Percentiles rank a stretch among this genome's conserved stretches.
Evolutionary conservation across 106 monocot genomes (phyloP).

Genomic region (Dendrobium catenatum): DNA sequence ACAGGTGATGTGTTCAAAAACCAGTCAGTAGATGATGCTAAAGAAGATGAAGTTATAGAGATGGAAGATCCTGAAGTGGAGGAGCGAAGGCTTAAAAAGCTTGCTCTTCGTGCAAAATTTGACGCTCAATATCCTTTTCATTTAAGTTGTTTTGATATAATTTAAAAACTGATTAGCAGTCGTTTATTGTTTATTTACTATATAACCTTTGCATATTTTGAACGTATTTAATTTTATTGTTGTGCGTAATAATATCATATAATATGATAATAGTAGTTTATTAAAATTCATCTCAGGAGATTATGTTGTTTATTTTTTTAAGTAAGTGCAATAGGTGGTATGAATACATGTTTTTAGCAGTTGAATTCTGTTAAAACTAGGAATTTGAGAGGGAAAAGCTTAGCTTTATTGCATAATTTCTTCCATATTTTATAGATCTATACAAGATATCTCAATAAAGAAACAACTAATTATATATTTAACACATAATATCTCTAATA

Average conservation of each 20-base stretch:
- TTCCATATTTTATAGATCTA: no score
- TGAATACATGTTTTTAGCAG: not conserved
- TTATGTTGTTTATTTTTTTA: not conserved
- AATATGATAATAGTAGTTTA: not conserved
- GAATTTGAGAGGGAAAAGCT: no score
- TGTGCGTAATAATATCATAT: not conserved
- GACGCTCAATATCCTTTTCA: constrained; percentile 87
- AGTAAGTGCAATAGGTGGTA: not conserved
- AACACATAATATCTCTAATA: no score
- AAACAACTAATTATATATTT: no score
- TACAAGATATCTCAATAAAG: no score
- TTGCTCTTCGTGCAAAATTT: constrained; percentile 93
- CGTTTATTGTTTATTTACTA: not conserved
- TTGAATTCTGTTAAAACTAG: not conserved
- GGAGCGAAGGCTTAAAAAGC: constrained; percentile 79
- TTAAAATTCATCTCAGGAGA: not conserved
- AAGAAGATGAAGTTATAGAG: constrained; percentile 12
- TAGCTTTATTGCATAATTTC: no score
- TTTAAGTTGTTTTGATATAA: not conserved
- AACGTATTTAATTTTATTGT: not conserved
- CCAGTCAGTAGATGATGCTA: constrained; percentile 14
- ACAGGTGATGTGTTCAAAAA: constrained; percentile 43
- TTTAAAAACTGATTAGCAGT: not conserved
- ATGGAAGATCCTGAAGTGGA: constrained; percentile 34
- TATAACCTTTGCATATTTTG: not conserved